Percentiles rank a stretch among this genome's conserved stretches.
These are phyloP conservation scores for Phalaenopsis equestris DNA, from an alignment of 106 monocot genomes.

Conservation along the genomic window DNA sequence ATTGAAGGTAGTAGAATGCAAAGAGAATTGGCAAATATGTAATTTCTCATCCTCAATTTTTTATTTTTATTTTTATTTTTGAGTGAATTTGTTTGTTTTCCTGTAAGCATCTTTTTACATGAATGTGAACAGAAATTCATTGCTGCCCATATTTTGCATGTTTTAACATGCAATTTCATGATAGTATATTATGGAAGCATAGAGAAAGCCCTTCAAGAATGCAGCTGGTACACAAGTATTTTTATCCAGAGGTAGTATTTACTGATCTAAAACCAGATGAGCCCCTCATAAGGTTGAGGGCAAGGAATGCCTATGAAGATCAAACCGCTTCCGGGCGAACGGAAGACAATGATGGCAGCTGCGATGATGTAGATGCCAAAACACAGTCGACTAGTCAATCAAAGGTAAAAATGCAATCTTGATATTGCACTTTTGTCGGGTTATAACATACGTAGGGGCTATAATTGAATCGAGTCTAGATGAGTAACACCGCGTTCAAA, in stretches of 20 bases:
- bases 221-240: conserved; percentile 11
- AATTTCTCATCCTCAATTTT: conserved; percentile 3
- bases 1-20: conserved; percentile 56
- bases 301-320: conserved; percentile 11
- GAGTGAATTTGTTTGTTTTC: not conserved
- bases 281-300: conserved; percentile 5
- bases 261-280: conserved; percentile 8
- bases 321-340: not conserved
- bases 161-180: conserved; percentile 8
- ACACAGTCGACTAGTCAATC: not conserved
- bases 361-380: not conserved
- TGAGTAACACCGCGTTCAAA: too few species aligned
- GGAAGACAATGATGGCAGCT: not conserved
- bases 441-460: too few species aligned
- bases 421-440: not conserved
- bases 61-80: too few species aligned
- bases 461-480: too few species aligned
- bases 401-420: not conserved
- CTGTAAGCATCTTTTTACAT: conserved; percentile 5
- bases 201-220: conserved; percentile 9
- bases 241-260: conserved; percentile 16
- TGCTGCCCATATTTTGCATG: conserved; percentile 15
- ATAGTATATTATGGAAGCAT: conserved; percentile 14
- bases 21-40: conserved; percentile 57
- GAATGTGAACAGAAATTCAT: conserved; percentile 6